Evolutionary conservation across 108 stramenopile species (phyloP).

Genomic region (Nitzschia palea): DNA sequence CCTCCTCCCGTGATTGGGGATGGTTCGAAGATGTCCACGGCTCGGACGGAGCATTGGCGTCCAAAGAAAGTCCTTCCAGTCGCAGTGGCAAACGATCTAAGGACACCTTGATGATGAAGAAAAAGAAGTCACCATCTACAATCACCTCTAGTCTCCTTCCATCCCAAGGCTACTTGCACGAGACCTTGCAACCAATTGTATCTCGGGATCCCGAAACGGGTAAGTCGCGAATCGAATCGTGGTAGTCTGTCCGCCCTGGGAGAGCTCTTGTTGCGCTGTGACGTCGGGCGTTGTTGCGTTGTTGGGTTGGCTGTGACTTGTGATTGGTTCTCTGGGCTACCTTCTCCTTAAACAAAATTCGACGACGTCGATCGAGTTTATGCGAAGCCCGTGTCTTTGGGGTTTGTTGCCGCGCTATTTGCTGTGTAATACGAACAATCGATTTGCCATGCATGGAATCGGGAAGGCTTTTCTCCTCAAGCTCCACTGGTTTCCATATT

Average conservation of each 20-base stretch:
- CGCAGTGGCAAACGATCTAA: neutral
- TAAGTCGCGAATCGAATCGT: constrained; percentile 7
- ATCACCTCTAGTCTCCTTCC: neutral
- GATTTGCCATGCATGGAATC: too few relatives aligned
- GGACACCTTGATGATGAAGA: neutral
- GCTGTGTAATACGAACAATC: neutral
- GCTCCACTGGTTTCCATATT: too few relatives aligned
- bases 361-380: too few relatives aligned
- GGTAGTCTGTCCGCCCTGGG: neutral
- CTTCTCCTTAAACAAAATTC: too few relatives aligned
- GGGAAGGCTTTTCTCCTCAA: too few relatives aligned
- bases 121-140: neutral
- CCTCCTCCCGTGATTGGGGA: constrained; percentile 60
- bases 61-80: neutral
- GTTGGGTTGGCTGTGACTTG: too few relatives aligned
- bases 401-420: too few relatives aligned
- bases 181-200: neutral
- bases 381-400: too few relatives aligned
- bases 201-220: constrained; percentile 2
- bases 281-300: neutral
- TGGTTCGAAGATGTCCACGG: constrained; percentile 85
- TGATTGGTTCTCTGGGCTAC: too few relatives aligned
- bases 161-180: neutral
- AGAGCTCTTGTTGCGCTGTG: neutral
- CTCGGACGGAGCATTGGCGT: neutral